These are phyloP conservation scores for Neospermospora avenae DNA, from an alignment of 2,329 filamentous ascomycete species.

Conservation along the genomic window DNA sequence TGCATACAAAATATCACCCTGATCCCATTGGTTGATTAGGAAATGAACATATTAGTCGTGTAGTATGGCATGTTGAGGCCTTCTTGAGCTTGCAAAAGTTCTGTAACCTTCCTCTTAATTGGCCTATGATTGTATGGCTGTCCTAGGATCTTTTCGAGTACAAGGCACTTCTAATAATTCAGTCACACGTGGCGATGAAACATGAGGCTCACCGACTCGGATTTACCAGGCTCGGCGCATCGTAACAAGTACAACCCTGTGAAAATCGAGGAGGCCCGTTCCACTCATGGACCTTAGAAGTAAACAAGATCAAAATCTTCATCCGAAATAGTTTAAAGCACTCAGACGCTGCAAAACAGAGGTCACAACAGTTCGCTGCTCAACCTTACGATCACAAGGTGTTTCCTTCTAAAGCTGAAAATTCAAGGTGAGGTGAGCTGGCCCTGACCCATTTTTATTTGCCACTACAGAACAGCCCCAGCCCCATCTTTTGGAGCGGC, in stretches of 20 bases:
- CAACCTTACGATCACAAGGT: not conserved
- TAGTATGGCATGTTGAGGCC: too few species aligned
- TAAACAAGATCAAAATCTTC: slow-evolving; percentile 4
- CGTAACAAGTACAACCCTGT: not conserved
- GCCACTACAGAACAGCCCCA: slow-evolving; percentile 5
- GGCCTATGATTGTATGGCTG: too few species aligned
- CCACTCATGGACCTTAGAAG: not conserved
- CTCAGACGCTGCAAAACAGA: not conserved
- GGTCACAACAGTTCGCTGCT: not conserved
- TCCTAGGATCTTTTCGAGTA: not conserved
- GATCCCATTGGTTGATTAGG: too few species aligned
- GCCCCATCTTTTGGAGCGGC: slow-evolving; percentile 10
- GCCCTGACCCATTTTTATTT: slow-evolving; percentile 10
- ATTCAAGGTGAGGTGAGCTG: not conserved
- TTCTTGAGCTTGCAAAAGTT: too few species aligned
- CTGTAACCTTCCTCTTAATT: too few species aligned
- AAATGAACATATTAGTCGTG: too few species aligned
- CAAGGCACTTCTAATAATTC: too few species aligned
- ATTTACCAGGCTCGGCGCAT: not conserved
- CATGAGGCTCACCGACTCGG: not conserved
- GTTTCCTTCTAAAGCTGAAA: not conserved
- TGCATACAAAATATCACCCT: too few species aligned
- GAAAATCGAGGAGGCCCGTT: slow-evolving; percentile 6
- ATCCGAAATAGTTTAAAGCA: not conserved
- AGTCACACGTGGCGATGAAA: not conserved